phyloP scores from a whole-genome alignment of 2,329 filamentous ascomycete species.

The Fusarium tjaetaba region DNA sequence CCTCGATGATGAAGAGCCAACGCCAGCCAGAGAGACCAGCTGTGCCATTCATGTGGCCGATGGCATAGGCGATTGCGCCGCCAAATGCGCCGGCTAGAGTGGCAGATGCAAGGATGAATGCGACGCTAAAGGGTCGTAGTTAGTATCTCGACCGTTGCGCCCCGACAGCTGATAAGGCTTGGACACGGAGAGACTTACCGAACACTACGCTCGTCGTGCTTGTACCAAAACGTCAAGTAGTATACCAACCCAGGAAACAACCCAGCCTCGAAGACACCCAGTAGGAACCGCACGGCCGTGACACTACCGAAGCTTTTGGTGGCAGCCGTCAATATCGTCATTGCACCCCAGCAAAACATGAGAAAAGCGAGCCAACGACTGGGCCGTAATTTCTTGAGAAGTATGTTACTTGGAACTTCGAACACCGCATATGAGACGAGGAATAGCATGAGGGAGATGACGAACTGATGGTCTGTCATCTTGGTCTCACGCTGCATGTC shows the following conservation, averaged over 20 bases:
- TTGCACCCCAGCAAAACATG: conserved; percentile 72
- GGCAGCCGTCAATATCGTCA: conserved; percentile 74
- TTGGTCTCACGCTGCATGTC: conserved; percentile 70
- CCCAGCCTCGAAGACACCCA: conserved; percentile 76
- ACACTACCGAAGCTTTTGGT: conserved; percentile 70
- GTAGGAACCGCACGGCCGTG: conserved; percentile 72
- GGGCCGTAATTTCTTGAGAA: conserved; percentile 72
- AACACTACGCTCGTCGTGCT: conserved; percentile 74
- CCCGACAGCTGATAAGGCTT: not conserved
- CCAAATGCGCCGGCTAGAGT: conserved; percentile 78
- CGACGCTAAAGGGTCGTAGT: conserved; percentile 58
- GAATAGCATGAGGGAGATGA: conserved; percentile 67
- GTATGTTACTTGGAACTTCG: conserved; percentile 73
- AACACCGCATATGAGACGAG: conserved; percentile 69
- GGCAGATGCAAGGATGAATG: conserved; percentile 74
- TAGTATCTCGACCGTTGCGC: conserved; percentile 11
- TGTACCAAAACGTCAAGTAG: conserved; percentile 81
- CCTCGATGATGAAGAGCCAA: conserved; percentile 72
- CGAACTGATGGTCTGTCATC: conserved; percentile 71
- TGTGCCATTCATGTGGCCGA: conserved; percentile 75
- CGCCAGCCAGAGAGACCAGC: conserved; percentile 74
- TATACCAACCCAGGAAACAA: conserved; percentile 68
- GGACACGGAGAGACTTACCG: conserved; percentile 44
- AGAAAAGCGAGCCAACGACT: conserved; percentile 73
- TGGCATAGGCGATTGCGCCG: conserved; percentile 76